Base-by-base conservation (phyloP, 176 grass and related monocot genomes). In the Carex scoparia region DNA sequence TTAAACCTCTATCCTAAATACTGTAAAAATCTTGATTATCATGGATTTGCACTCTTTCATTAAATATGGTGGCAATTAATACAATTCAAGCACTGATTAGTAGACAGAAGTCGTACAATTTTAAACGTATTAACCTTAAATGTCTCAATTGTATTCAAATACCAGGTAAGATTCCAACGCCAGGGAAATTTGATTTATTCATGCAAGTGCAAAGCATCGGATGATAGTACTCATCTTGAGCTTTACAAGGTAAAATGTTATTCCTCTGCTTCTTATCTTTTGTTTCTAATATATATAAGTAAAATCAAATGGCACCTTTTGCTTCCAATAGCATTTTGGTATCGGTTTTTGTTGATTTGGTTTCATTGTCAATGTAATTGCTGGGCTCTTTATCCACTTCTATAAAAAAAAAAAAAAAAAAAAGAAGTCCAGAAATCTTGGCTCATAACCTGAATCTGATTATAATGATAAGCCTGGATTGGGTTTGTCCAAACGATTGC, bases 201-300 rank as follows among this genome's bases (percentile, higher is more conserved):
- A 61, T 97, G 88, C 88, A 97, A 94, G 79, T 97, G 94, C 82
- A 87, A 53, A 1, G 65, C 87, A 61, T 74, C 30, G 14, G 54
- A 89, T 65, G 88, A 90, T 87, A 86, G 87, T 16, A 59, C 23
- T 23, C 23, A 33, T 53, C 87, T 97, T 73, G 64, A 85, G 81
- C 84, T 91, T 64, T 85, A 75, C 83, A 92, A 92, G 88, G 94
- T 97, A 56, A 82, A 49, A 68, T 9, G 53, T 75, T 14, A 12
- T 44, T 86, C 84, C 16, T 53, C n/a, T 32, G 46, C 9, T 75
- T 65, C 57, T 71, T 73, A 27, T 30, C 68, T 27, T 55, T 82
- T 62, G 61, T 38, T 48, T 71, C 3, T 81, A 23, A 23, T 23
- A 23, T 58, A 38, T 0, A 5, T 7, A 73, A 51, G 14, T 42